Base-by-base conservation (phyloP, 108 stramenopile genomes). In the Mediolabrus comicus region DNA sequence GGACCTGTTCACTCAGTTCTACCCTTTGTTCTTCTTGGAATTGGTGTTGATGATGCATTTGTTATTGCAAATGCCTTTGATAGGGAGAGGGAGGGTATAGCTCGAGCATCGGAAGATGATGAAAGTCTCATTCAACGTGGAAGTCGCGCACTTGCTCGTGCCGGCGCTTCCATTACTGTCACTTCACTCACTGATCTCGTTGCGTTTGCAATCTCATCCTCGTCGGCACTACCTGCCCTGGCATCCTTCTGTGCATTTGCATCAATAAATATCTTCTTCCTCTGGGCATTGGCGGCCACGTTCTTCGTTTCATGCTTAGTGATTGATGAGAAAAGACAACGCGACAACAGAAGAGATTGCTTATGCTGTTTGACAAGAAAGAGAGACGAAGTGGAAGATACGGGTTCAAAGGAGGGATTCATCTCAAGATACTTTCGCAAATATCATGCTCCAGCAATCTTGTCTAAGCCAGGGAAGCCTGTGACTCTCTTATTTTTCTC, bases 21-120 rank as follows among this genome's bases (percentile, higher is more conserved):
- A 4, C 92, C 92, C 1, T 94, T 94, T 60, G 86, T 94, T 31
- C 75, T 94, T 0, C 75, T 94, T 13, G 92, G 92, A 8, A 87
- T 94, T 33, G 92, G 92, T n/a, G 90, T 94, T 12, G 92, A 94
- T 74, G 92, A 94, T 72, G 75, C 75, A 13, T 94, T 94, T 61
- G 90, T 94, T 29, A 91, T 94, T 72, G 86, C 79, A 65, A 87
- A 87, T 65, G 84, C 86, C 0, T 83, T 87, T 53, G 75, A 87
- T 55, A 74, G 86, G 11, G 86, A 87, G 41, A 82, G 86, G 16
- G 80, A 83, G 33, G 72, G 72, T 9, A 68, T 72, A 0, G 58
- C 84, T 12, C 53, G 86, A 2, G 62, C 61, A 6, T 28, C 54
- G 4, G 86, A 87, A 66, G 64, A 69, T 58, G 83, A 87, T 49